Evolutionary conservation across 2,329 filamentous ascomycete genomes (phyloP).

Genomic region (Akanthomyces lecanii): DNA sequence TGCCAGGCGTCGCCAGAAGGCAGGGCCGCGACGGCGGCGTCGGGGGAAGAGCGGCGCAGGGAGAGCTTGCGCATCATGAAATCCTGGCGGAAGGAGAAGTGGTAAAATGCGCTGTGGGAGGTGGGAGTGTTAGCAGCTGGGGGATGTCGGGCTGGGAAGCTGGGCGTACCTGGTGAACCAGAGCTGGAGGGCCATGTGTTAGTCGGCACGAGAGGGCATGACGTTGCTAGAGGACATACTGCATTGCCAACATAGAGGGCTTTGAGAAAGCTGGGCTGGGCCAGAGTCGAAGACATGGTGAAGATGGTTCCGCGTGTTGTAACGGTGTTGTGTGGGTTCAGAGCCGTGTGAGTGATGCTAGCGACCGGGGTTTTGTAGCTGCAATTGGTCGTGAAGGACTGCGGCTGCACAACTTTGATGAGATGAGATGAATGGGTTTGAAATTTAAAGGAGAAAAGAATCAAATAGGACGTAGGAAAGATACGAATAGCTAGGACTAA

Average conservation of each 20-base stretch:
- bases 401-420: too few species aligned
- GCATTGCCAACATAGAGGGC: constrained; percentile 1
- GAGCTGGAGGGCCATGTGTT: neutral
- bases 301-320: neutral
- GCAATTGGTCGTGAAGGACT: neutral
- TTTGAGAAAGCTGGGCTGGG: neutral
- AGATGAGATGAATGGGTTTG: too few species aligned
- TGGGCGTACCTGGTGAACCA: neutral
- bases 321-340: neutral
- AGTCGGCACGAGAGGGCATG: neutral
- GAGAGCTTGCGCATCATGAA: constrained; percentile 6
- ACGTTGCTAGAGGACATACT: neutral
- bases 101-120: neutral
- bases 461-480: neutral
- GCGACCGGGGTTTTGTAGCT: neutral
- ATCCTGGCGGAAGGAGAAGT: neutral
- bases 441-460: too few species aligned
- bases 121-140: neutral
- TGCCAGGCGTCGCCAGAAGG: constrained; percentile 7
- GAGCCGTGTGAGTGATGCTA: neutral
- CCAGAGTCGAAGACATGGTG: neutral
- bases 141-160: neutral
- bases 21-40: neutral
- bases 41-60: neutral
- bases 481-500: neutral